Evolutionary conservation across 768 basidiomycete species (phyloP).

Genomic region (Lyophyllum atratum): DNA sequence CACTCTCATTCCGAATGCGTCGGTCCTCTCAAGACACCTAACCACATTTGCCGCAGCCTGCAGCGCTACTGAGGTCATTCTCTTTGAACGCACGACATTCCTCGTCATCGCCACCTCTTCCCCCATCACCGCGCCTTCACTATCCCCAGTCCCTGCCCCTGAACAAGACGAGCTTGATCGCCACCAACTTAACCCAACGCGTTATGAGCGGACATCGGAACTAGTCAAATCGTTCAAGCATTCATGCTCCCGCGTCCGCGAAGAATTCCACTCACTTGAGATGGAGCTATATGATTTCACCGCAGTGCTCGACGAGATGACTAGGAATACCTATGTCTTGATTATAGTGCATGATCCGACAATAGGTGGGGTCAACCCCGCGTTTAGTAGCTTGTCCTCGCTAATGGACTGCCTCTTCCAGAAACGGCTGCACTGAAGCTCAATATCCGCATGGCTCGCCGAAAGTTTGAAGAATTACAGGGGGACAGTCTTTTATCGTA

Average conservation of each 20-base stretch:
- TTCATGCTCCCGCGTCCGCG: constrained; percentile 81
- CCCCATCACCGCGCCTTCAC: constrained; percentile 35
- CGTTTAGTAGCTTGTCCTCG: background rate
- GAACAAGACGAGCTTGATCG: constrained; percentile 31
- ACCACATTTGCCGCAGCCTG: constrained; percentile 85
- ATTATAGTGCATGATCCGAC: constrained; percentile 87
- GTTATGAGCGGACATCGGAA: constrained; percentile 88
- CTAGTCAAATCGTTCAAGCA: constrained; percentile 96
- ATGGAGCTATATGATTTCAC: constrained; percentile 86
- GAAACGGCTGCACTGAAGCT: constrained; percentile 87
- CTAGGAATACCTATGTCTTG: constrained; percentile 90
- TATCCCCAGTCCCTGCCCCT: constrained; percentile 13
- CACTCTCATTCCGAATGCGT: constrained; percentile 92
- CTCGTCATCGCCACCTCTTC: constrained; percentile 91
- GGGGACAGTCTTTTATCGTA: constrained; percentile 58
- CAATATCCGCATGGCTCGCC: constrained; percentile 84
- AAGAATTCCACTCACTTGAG: constrained; percentile 85
- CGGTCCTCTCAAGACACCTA: constrained; percentile 86
- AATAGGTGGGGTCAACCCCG: constrained; percentile 57
- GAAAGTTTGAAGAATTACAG: constrained; percentile 90
- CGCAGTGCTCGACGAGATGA: constrained; percentile 90
- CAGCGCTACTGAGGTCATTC: constrained; percentile 89
- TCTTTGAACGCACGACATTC: constrained; percentile 97
- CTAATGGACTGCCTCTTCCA: constrained; percentile 27
- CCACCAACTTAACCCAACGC: constrained; percentile 61